Evolutionary conservation across 2,329 filamentous ascomycete species (phyloP).

Genomic region (Talaromyces marneffei): DNA sequence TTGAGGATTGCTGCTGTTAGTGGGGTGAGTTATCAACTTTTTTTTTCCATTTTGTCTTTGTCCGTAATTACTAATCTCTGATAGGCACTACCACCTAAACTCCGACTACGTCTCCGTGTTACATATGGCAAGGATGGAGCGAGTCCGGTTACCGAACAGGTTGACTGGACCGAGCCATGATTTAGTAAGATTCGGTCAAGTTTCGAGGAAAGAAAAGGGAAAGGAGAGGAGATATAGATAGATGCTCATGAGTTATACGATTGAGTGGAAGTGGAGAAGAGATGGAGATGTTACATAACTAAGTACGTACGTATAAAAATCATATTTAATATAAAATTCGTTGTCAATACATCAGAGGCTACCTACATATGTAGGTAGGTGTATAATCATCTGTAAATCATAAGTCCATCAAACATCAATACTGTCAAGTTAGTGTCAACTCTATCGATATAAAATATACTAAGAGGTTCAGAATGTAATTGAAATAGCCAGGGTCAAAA

Average conservation of each 20-base stretch:
- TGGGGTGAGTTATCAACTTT: slow-evolving; percentile 61
- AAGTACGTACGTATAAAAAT: slow-evolving; percentile 8
- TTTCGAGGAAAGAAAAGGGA: not conserved
- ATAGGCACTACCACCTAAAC: slow-evolving; percentile 62
- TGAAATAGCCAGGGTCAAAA: not conserved
- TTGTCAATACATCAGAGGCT: not conserved
- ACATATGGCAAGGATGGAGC: slow-evolving; percentile 66
- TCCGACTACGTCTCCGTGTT: slow-evolving; percentile 81
- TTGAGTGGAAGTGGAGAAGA: not conserved
- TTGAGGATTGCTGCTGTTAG: slow-evolving; percentile 82
- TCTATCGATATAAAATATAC: too few species aligned
- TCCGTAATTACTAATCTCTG: slow-evolving; percentile 16
- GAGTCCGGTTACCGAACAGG: slow-evolving; percentile 76
- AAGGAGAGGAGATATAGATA: not conserved
- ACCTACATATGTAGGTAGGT: too few species aligned
- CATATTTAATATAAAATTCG: not conserved
- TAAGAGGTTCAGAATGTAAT: not conserved
- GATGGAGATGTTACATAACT: not conserved
- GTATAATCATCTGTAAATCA: not conserved
- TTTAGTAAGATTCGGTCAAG: not conserved
- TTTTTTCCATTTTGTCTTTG: not conserved
- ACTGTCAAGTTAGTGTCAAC: not conserved
- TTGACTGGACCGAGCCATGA: slow-evolving; percentile 85
- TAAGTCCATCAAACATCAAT: not conserved
- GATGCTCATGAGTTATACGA: not conserved